Percentiles rank a stretch among this genome's conserved stretches.
These are phyloP conservation scores for Isatis lusitanica DNA, from an alignment of 441 rosid genomes.

Conservation along the genomic window DNA sequence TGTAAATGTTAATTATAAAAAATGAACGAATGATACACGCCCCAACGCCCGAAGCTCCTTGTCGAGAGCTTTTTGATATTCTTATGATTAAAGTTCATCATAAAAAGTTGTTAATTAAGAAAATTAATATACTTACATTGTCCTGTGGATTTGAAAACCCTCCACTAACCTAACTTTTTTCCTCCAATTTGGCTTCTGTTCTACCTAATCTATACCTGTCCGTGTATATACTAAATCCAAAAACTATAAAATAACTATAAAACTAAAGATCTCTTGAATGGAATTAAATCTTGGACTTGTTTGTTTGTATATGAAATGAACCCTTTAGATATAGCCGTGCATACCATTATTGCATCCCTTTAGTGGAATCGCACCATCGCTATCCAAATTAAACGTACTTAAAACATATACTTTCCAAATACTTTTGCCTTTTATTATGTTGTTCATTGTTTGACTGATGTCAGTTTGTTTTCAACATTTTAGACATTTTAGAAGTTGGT, in stretches of 20 bases:
- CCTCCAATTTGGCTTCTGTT: neutral
- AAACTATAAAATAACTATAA: neutral
- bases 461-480: neutral
- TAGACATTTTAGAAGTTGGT: neutral
- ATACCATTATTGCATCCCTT: slow-evolving; percentile 16
- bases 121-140: neutral
- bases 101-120: neutral
- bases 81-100: neutral
- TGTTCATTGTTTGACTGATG: neutral
- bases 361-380: slow-evolving; percentile 29
- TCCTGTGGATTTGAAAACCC: slow-evolving; percentile 8
- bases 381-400: slow-evolving; percentile 21
- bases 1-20: too few relatives aligned
- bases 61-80: slow-evolving; percentile 4
- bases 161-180: slow-evolving; percentile 6
- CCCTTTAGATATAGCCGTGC: slow-evolving; percentile 23
- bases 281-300: slow-evolving; percentile 21
- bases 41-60: neutral
- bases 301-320: slow-evolving; percentile 15
- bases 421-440: neutral
- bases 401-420: neutral
- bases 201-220: slow-evolving; percentile 1
- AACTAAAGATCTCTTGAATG: neutral
- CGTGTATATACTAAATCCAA: neutral
- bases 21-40: neutral